Conservation (phyloP, 495 filamentous ascomycete species). For the Xylaria acuta region DNA sequence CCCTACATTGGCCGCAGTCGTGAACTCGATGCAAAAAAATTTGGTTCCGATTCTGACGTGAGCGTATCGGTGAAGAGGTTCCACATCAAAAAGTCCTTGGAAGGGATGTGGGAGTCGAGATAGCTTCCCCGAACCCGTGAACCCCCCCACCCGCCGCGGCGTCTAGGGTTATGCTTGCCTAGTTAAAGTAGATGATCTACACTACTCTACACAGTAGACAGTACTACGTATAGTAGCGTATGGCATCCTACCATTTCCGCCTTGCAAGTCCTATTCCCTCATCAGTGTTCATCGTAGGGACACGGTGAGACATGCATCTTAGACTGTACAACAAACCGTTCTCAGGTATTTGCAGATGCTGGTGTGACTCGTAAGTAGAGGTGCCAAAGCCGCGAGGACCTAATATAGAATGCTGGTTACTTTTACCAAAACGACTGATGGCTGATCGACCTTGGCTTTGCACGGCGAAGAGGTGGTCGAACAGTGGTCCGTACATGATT, state of each 20-base stretch:
- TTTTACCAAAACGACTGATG: neutral
- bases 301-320: conserved; percentile 12
- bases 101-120: conserved; percentile 19
- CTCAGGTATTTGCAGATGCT: conserved; percentile 3
- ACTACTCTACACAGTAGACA: neutral
- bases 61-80: conserved; percentile 22
- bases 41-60: conserved; percentile 37
- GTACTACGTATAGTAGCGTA: neutral
- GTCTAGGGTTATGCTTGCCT: conserved; percentile 19
- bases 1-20: neutral
- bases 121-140: conserved; percentile 16
- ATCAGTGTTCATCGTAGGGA: conserved; percentile 8
- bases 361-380: neutral
- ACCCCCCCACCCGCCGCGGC: conserved; percentile 11
- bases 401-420: neutral
- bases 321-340: conserved; percentile 9
- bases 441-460: neutral
- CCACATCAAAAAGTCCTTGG: conserved; percentile 14
- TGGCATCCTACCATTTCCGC: neutral
- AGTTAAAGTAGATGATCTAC: conserved; percentile 19
- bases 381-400: neutral
- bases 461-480: conserved; percentile 10
- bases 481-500: neutral
- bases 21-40: conserved; percentile 9
- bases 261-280: neutral